Evolutionary conservation across 2,329 filamentous ascomycete genomes (phyloP), one percentile per base, ranked within the genome.

Genomic region (Hypoxylon sp.): DNA sequence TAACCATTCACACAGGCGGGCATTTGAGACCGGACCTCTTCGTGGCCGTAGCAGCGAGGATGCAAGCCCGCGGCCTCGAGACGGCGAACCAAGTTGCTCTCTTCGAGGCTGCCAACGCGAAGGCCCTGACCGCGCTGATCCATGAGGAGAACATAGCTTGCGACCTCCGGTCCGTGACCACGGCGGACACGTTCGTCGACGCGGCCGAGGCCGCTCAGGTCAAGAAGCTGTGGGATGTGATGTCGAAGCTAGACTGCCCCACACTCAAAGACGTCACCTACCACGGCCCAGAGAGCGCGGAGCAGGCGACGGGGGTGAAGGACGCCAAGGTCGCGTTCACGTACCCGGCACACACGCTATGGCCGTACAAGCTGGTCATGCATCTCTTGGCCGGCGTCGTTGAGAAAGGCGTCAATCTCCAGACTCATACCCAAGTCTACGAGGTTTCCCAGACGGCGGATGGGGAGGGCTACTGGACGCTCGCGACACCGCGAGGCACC

Each of bases 401-500:
- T 4, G 18, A 16, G 14, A 54, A 58, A 6, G 72, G 71, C 8
- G 69, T 62, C 16, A 75, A 75, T 46, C 64, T 75, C n/a, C 72
- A 76, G 60, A 75, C 74, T 14, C 68, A 69, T 36, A 74, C 74
- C 9, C 57, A 69, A 1, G 74, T 73, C 7, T 50, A 51, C 6
- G 55, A 61, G 4, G 58, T 78, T 1, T 72, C 69, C 3, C 52
- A 67, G 0, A 62, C 64, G 22, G 14, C 65, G 0, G 70, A 74
- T 28, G 52, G 55, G 6, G 69, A 72, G 8, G 72, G 73, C 8
- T 67, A 68, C n/a, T 87, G 84, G 78, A 80, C 74, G 1, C 75
- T 88, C 1, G 72, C 80, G 8, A 91, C 88, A 2, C 73, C 80
- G 0, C 82, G 88, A 18, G 90, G 89, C 9, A 73, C 65, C 0